phyloP scores from a whole-genome alignment of 2,329 filamentous ascomycete genomes.

The Calonectria hawksworthii region DNA sequence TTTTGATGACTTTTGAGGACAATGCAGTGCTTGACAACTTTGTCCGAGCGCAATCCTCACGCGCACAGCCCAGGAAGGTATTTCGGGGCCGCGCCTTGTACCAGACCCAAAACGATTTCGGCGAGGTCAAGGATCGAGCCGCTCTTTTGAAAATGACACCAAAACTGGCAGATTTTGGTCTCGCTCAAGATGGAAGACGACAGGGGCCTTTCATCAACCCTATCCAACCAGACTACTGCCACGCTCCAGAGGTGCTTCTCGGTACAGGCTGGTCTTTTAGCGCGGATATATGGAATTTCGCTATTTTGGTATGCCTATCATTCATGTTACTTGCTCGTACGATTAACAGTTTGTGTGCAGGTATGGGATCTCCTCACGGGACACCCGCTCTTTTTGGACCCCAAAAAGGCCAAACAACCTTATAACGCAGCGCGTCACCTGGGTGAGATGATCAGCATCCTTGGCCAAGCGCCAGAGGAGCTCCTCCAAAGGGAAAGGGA shows the following conservation, averaged over 20 bases:
- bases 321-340: neutral
- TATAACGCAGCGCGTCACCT: conserved; percentile 41
- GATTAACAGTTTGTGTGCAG: conserved; percentile 13
- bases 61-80: conserved; percentile 29
- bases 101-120: conserved; percentile 36
- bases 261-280: conserved; percentile 33
- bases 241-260: conserved; percentile 35
- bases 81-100: conserved; percentile 30
- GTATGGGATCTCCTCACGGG: conserved; percentile 46
- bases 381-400: conserved; percentile 34
- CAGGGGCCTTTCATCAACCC: conserved; percentile 28
- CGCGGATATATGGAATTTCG: conserved; percentile 41
- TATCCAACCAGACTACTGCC: conserved; percentile 35
- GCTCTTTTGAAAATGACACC: conserved; percentile 27
- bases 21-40: conserved; percentile 36
- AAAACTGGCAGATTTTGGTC: conserved; percentile 38
- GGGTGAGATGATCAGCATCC: conserved; percentile 42
- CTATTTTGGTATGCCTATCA: conserved; percentile 35
- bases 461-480: conserved; percentile 37
- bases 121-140: conserved; percentile 17
- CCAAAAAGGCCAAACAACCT: conserved; percentile 22
- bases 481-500: conserved; percentile 36
- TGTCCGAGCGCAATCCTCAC: conserved; percentile 27
- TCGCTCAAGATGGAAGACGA: conserved; percentile 26
- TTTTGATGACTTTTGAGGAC: conserved; percentile 42